Base-by-base conservation (phyloP, 768 basidiomycete genomes). In the Mycena rebaudengoi region DNA sequence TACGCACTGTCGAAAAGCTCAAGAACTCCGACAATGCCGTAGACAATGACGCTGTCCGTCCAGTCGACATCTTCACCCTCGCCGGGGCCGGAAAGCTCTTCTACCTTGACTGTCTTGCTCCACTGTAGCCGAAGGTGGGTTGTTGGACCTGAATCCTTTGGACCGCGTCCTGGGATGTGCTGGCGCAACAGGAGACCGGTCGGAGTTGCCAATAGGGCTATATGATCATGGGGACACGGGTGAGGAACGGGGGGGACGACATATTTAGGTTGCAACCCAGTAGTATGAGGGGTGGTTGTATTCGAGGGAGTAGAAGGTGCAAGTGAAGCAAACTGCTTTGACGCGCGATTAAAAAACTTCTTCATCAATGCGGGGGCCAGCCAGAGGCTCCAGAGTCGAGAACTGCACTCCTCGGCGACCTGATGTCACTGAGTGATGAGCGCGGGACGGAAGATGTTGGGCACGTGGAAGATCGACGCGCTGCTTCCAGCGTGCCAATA, bases 1-100 rank as follows among this genome's bases (percentile, higher is more conserved):
- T 39, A 75, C 79, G 61, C 76, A 94, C 93, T 86, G 70, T 89
- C 84, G 71, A 88, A 92, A 23, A 95, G 76, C 63, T 88, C 87
- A 63, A 95, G 71, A 18, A 92, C 79, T 16, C 93, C 93, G 43
- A 94, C 79, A 65, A 95, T 86, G 13, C 93, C 94, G 74, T 92
- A 90, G 12, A 93, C 82, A 43, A 91, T 74, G 39, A 86, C 84
- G 60, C 81, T 75, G 18, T 83, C 80, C 8, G 77, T 73, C 90
- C 91, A 92, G 71, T 87, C 81, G 20, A 76, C 66, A 14, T 72
- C 75, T 8, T 78, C 73, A 25, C 69, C 70, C n/a, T 73, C 78
- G 30, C 64, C 72, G 39, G 75, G 71, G 40, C 67, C 70, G 20
- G 74, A 73, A 28, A 88, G 61, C 70, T 88, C 86, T 70, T 88